Evolutionary conservation across 31 red algal species (phyloP), one percentile per base, ranked within the genome.

Genomic region (Odonthalia washingtoniensis): DNA sequence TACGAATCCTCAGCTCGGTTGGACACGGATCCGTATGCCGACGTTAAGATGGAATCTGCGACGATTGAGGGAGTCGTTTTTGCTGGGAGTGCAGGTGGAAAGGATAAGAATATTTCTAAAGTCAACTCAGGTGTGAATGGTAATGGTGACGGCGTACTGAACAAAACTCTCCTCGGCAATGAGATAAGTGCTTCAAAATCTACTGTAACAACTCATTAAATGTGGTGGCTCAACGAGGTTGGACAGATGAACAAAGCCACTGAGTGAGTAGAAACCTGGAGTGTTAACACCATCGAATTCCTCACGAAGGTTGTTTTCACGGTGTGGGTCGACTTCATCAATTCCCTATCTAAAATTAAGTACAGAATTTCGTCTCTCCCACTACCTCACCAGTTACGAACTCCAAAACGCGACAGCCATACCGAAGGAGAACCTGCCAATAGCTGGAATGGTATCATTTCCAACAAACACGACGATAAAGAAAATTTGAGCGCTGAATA

Each of bases 171-270:
- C n/a, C n/a, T n/a, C n/a, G n/a, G n/a, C n/a, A n/a, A n/a, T n/a
- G n/a, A n/a, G n/a, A n/a, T n/a, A n/a, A n/a, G n/a, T n/a, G n/a
- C n/a, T n/a, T n/a, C n/a, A n/a, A n/a, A n/a, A n/a, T n/a, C n/a
- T n/a, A n/a, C n/a, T n/a, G n/a, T n/a, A n/a, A n/a, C n/a, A n/a
- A n/a, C n/a, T n/a, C n/a, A n/a, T n/a, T n/a, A n/a, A n/a, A n/a
- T 57, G 9, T 5, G 4, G 49, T 14, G n/a, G 28, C 9, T 9
- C 28, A 70, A 64, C 67, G 9, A 96, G 70, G 40, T 96, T 89
- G 63, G 76, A 84, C 0, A 96, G 82, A 39, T 78, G 53, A 12
- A 96, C 94, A 77, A 96, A 96, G 36, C 94, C 94, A 65, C 87
- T 85, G 24, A 72, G 46, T 52, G 77, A 90, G 87, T 96, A 96